Conservation (phyloP, 164 flowering plant species). For the Tetracentron sinense region DNA sequence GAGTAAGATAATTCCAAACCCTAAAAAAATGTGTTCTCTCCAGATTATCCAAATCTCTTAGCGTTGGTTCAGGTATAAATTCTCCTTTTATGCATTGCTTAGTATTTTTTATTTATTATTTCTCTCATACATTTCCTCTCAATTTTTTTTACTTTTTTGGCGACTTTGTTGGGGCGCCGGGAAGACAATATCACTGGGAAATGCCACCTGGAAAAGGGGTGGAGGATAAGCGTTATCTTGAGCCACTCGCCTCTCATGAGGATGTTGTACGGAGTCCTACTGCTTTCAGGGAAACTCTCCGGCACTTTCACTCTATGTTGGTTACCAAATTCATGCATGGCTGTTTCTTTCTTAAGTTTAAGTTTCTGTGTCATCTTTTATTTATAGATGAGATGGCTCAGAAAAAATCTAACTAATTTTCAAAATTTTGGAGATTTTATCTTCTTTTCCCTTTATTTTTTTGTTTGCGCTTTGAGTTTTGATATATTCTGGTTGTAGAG, state of each 20-base stretch:
- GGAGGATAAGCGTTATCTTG: slow-evolving; percentile 30
- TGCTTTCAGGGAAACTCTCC: slow-evolving; percentile 50
- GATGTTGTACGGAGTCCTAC: slow-evolving; percentile 33
- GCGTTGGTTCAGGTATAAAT: no score
- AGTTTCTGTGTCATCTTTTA: neutral
- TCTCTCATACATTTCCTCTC: neutral
- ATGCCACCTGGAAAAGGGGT: slow-evolving; percentile 13
- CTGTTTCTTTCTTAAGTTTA: neutral
- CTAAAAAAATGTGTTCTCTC: no score
- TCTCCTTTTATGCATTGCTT: no score
- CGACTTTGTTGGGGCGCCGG: neutral
- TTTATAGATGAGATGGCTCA: neutral
- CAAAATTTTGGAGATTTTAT: no score
- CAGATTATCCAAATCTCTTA: no score
- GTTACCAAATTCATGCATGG: slow-evolving; percentile 48
- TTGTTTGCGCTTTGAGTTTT: slow-evolving; percentile 68
- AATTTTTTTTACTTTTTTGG: neutral
- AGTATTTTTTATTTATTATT: neutral
- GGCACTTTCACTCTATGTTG: slow-evolving; percentile 43
- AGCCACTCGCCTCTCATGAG: slow-evolving; percentile 45
- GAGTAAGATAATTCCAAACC: no score
- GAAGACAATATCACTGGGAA: neutral
- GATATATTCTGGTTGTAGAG: slow-evolving; percentile 72
- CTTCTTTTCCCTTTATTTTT: neutral
- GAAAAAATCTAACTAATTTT: no score